A percentile compares a stretch with the other conserved stretches of the same genome.
phyloP scores from a whole-genome alignment of 1,284 basidiomycete species.

The Leccinum ponderosum region DNA sequence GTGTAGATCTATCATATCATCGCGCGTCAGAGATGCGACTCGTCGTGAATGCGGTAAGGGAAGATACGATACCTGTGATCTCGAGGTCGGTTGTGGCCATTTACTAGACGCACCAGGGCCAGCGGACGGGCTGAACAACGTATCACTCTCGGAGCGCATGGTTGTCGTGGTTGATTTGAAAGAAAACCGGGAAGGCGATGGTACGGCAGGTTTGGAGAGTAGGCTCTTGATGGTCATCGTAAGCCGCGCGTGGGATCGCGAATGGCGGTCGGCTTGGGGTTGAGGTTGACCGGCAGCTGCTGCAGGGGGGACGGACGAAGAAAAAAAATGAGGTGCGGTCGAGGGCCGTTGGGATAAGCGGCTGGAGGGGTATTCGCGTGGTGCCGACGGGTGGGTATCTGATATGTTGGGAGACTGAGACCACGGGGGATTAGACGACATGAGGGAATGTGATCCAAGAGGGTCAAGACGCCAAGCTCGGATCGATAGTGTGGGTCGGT shows the following conservation, averaged over 20 bases:
- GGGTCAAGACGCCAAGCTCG: constrained; percentile 17
- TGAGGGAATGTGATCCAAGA: neutral
- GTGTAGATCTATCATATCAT: constrained; percentile 15
- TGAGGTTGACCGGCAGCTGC: neutral
- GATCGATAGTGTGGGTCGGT: constrained; percentile 14
- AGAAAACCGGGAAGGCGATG: constrained; percentile 25
- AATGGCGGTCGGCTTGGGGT: constrained; percentile 9
- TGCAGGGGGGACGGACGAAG: neutral
- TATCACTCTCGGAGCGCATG: constrained; percentile 11
- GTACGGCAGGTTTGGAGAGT: constrained; percentile 17
- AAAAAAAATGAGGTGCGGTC: constrained; percentile 11
- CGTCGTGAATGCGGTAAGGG: constrained; percentile 5
- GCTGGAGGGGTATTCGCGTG: neutral
- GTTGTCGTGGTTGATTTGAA: constrained; percentile 15
- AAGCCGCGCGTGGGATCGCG: constrained; percentile 23
- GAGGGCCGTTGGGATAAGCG: constrained; percentile 12
- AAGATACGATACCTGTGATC: constrained; percentile 14
- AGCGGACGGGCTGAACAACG: constrained; percentile 14
- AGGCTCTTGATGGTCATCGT: constrained; percentile 29
- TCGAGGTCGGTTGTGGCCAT: constrained; percentile 21
- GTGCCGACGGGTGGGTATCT: constrained; percentile 12
- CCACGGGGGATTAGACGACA: constrained; percentile 10
- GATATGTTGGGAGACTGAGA: constrained; percentile 20
- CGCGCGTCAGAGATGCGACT: neutral
- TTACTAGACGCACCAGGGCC: constrained; percentile 5